phyloP scores from a whole-genome alignment of 768 basidiomycete genomes.

The Tephrocybe sp. region DNA sequence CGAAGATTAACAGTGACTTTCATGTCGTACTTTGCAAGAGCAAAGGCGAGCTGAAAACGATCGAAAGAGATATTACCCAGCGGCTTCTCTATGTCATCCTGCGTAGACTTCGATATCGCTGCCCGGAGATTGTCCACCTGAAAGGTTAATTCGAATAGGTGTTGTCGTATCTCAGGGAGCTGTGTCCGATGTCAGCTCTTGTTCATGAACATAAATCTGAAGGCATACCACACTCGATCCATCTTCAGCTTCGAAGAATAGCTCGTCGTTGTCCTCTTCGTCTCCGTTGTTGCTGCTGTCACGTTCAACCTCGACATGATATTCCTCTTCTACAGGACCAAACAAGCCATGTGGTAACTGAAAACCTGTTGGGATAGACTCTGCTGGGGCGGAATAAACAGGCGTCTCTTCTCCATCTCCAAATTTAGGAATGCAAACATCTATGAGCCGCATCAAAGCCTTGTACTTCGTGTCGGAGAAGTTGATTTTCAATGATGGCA shows the following conservation, averaged over 20 bases:
- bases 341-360: conserved; percentile 59
- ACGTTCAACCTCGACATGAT: conserved; percentile 64
- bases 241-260: conserved; percentile 75
- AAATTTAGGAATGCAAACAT: conserved; percentile 86
- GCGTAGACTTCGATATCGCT: conserved; percentile 68
- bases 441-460: conserved; percentile 87
- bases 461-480: conserved; percentile 91
- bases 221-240: conserved; percentile 52
- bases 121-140: conserved; percentile 82
- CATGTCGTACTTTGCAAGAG: conserved; percentile 83
- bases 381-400: conserved; percentile 12
- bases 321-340: conserved; percentile 55
- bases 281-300: conserved; percentile 38
- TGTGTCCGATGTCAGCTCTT: conserved; percentile 13
- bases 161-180: conserved; percentile 49
- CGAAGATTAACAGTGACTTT: conserved; percentile 79
- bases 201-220: neutral
- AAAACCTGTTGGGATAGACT: conserved; percentile 36
- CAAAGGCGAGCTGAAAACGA: conserved; percentile 74
- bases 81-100: conserved; percentile 63
- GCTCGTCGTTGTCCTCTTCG: conserved; percentile 43
- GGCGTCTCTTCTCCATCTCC: conserved; percentile 40
- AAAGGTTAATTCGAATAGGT: conserved; percentile 83
- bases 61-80: conserved; percentile 81
- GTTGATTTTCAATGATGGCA: conserved; percentile 89